Evolutionary conservation across 1,284 basidiomycete genomes (phyloP), one percentile per base, ranked within the genome.

Genomic region (Taiwanofungus camphoratus): DNA sequence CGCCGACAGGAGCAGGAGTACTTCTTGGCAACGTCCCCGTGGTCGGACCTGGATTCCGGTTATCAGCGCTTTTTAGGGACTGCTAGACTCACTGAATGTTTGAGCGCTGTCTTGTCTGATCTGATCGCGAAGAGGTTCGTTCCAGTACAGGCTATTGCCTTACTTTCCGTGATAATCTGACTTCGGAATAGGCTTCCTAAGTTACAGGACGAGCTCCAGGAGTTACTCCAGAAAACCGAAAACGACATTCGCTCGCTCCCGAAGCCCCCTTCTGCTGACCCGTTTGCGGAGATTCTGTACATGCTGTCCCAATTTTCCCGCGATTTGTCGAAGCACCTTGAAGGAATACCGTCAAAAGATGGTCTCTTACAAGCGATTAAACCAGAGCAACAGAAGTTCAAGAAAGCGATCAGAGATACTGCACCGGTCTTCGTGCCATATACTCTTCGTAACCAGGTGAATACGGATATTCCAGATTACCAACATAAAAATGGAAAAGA

Each of bases 1-100:
- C 74, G 83, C 0, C 55, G 60, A 13, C 60, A 70, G 52, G 87
- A 92, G 63, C 68, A 74, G 43, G 65, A 78, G 19, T 93, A 82
- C 64, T 89, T 92, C 62, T 60, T 72, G 38, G 64, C 63, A 4
- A 74, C 60, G 0, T 48, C 64, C 0, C 79, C 79, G 0, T 89
- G 85, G 85, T 66, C 62, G 1, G 61, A 65, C 0, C 61, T 87
- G 0, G 74, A 77, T 15, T 27, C 57, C 0, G 61, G 66, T 2
- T 71, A 74, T 44, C 71, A 76, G 40, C 65, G 64, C 16, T 75
- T 74, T 36, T 58, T 87, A 0, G 66, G 81, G 0, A 84, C 82
- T 0, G 52, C 52, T 3, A 74, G 71, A 37, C 63, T 88, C 0
- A 75, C 77, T 0, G 56, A 58, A 4, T 56, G 56, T 4, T 56